Base-by-base conservation (phyloP, 352 stramenopile species). In the Phytophthora multivora region DNA sequence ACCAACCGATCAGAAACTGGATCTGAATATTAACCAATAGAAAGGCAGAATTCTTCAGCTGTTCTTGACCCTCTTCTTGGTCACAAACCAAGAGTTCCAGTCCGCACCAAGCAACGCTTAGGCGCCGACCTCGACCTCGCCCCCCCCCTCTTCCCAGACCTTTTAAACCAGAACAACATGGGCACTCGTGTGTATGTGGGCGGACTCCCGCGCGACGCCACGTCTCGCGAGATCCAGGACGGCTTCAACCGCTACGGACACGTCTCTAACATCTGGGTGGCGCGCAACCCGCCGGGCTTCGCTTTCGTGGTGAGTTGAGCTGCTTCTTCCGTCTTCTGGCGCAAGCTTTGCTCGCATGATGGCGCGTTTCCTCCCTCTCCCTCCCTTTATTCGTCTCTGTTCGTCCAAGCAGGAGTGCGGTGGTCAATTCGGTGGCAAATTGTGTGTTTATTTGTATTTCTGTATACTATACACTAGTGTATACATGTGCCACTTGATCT, bases 241-340 rank as follows among this genome's bases (percentile, higher is more conserved):
- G 78, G 79, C 25, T 95, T 95, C 73, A 82, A 55, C 61, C 86
- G 84, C 71, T 95, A 92, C 65, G 86, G 86, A 46, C 80, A 93
- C 74, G 80, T 95, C 54, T 77, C 78, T 65, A 95, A 93, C 74
- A 89, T 95, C 56, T 95, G 86, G 86, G 85, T 95, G 57, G 86
- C 86, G 49, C 84, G 86, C 51, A 95, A 95, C 74, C 86, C 86
- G 51, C 86, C 86, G 13, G 86, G 86, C 67, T 95, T 95, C 69
- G 86, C 86, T 78, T 95, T 95, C 73, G 81, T 95, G 83, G 86
- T 95, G 83, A 91, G 86, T 93, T 71, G 59, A 64, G 64, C 63
- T 66, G 19, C 66, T 62, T 56, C 59, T 61, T 51, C 53, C 46
- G 9, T 46, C 40, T 48, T 33, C 28, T 42, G 42, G 61, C 55